Conservation (phyloP, 2,329 filamentous ascomycete genomes). For the Samsoniella hepiali region DNA sequence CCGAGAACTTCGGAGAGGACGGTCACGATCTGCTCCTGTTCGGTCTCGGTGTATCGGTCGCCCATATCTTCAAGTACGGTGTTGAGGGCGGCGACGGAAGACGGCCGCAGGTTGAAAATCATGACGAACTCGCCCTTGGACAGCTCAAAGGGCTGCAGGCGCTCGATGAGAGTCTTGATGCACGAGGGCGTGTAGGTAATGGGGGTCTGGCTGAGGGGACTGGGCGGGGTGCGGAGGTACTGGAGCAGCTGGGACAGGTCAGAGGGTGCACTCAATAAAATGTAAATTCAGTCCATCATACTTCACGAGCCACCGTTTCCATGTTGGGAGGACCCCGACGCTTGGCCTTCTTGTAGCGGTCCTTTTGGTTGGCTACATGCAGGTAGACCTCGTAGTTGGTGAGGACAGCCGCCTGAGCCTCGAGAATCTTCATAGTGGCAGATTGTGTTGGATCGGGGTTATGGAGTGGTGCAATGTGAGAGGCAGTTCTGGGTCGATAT, state of each 20-base stretch:
- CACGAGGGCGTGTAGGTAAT: constrained; percentile 50
- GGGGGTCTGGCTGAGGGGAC: constrained; percentile 54
- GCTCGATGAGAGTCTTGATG: constrained; percentile 52
- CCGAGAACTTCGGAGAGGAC: constrained; percentile 59
- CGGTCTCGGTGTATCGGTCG: constrained; percentile 55
- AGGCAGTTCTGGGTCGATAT: neutral
- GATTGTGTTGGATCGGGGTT: neutral
- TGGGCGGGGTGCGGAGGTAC: constrained; percentile 54
- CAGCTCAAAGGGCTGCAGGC: constrained; percentile 55
- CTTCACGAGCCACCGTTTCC: constrained; percentile 62
- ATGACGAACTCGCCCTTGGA: constrained; percentile 67
- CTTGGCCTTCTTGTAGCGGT: constrained; percentile 49
- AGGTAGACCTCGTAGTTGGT: constrained; percentile 71
- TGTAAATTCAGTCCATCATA: constrained; percentile 31
- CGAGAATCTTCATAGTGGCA: constrained; percentile 63
- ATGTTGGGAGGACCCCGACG: constrained; percentile 55
- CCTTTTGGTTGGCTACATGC: constrained; percentile 57
- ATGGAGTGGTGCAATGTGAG: too few species aligned
- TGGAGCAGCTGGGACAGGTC: constrained; percentile 49
- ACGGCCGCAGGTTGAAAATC: constrained; percentile 64
- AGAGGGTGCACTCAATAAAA: neutral
- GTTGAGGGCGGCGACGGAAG: constrained; percentile 55
- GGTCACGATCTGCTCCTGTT: constrained; percentile 56
- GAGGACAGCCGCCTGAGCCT: constrained; percentile 65
- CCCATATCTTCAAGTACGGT: constrained; percentile 64